A percentile compares a stretch with the other conserved stretches of the same genome.
Evolutionary conservation across 257 asterid genomes (phyloP).

Genomic region (Solanum ahanhuiri): DNA sequence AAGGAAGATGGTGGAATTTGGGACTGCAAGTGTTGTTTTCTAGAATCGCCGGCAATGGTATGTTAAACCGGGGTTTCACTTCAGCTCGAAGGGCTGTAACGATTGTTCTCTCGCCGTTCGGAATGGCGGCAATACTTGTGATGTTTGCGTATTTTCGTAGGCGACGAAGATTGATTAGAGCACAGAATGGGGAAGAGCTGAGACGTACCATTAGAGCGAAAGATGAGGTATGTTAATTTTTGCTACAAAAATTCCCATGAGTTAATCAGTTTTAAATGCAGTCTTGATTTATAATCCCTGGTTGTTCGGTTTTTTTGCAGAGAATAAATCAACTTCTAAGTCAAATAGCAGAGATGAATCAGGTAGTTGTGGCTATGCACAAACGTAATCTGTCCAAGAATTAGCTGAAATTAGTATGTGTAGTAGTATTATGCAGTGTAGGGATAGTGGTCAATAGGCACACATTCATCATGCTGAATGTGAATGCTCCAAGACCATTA

Average conservation of each 20-base stretch:
- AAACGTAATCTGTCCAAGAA: conserved; percentile 2
- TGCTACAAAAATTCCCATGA: too few species aligned
- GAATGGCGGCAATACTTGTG: conserved; percentile 6
- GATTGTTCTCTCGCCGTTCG: conserved; percentile 7
- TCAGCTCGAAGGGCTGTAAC: conserved; percentile 11
- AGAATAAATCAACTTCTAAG: conserved; percentile 50
- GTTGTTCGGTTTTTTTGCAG: conserved; percentile 22
- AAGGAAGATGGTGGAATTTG: conserved; percentile 7
- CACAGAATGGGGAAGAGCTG: conserved; percentile 1
- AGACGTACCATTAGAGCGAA: conserved; percentile 24
- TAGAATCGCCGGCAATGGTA: conserved; percentile 7
- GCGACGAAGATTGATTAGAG: conserved; percentile 5
- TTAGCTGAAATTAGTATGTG: neutral
- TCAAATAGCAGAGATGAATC: conserved; percentile 64
- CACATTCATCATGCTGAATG: neutral
- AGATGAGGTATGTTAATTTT: conserved; percentile 24
- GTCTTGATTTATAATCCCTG: neutral
- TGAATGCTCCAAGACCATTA: neutral
- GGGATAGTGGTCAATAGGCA: neutral
- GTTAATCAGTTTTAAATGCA: neutral
- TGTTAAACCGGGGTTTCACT: neutral
- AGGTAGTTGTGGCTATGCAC: conserved; percentile 29
- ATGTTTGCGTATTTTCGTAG: conserved; percentile 7
- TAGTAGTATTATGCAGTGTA: neutral
- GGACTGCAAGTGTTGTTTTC: conserved; percentile 23